Conservation (phyloP, 768 basidiomycete genomes). For the Podaxis mareebaensis region DNA sequence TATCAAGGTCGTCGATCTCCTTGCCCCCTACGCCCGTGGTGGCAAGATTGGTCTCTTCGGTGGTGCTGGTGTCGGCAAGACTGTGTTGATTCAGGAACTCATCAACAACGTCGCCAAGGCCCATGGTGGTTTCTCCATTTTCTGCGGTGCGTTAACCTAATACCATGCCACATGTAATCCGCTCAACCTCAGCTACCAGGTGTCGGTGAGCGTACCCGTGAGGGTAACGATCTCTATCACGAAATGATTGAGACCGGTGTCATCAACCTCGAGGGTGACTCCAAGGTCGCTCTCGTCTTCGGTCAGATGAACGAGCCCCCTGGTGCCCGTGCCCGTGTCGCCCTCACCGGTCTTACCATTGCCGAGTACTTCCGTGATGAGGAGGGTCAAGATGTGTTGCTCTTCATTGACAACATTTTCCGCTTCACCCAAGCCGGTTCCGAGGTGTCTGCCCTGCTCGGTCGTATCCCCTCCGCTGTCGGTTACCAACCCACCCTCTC, state of each 20-base stretch:
- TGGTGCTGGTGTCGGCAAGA: conserved; percentile 99
- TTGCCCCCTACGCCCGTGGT: conserved; percentile 99
- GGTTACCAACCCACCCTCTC: conserved; percentile 99
- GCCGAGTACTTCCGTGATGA: conserved; percentile 99
- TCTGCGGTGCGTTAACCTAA: conserved; percentile 68
- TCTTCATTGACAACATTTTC: conserved; percentile 99
- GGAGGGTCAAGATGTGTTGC: conserved; percentile 99
- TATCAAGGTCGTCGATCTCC: conserved; percentile 99
- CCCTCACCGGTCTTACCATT: conserved; percentile 97
- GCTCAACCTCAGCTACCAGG: conserved; percentile 44
- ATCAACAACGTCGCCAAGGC: conserved; percentile 99
- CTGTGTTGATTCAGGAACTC: conserved; percentile 98
- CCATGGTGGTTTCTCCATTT: conserved; percentile 99
- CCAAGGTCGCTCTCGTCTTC: conserved; percentile 99
- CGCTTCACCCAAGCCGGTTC: conserved; percentile 99
- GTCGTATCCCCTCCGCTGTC: conserved; percentile 99
- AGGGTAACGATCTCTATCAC: conserved; percentile 99
- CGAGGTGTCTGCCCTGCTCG: conserved; percentile 98
- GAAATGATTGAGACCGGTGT: conserved; percentile 99
- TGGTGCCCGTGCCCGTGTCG: conserved; percentile 99
- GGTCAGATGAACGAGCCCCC: conserved; percentile 99
- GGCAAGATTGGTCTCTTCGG: conserved; percentile 99
- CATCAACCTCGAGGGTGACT: conserved; percentile 99
- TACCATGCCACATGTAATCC: neutral
- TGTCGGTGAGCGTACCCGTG: conserved; percentile 99